phyloP scores from a whole-genome alignment of 2,329 filamentous ascomycete genomes.

The Ceratocystis variospora region DNA sequence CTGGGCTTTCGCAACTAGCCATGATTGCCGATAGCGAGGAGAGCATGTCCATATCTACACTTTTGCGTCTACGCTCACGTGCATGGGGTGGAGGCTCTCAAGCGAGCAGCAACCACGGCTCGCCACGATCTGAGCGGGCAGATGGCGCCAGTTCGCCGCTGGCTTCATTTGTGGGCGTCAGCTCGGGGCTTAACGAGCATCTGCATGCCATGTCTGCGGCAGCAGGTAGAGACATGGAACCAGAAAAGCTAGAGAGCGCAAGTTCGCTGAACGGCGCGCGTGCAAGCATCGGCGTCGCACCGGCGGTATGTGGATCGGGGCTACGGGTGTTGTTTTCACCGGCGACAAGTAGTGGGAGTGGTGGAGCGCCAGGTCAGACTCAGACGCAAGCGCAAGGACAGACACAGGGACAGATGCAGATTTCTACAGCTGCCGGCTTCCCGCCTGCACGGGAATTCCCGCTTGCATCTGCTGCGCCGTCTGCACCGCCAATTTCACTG shows the following conservation, averaged over 20 bases:
- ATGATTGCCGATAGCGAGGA: conserved; percentile 42
- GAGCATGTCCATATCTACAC: conserved; percentile 57
- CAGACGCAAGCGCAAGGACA: not conserved
- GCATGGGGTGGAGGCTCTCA: conserved; percentile 76
- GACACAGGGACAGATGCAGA: not conserved
- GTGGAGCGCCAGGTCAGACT: not conserved
- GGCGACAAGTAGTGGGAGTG: not conserved
- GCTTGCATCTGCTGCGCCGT: not conserved
- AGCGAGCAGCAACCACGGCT: conserved; percentile 45
- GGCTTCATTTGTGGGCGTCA: conserved; percentile 10
- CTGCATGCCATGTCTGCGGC: not conserved
- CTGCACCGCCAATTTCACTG: not conserved
- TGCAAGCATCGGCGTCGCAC: not conserved
- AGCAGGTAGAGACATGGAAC: not conserved
- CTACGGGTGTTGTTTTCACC: not conserved
- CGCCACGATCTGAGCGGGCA: conserved; percentile 36
- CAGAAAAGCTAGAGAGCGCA: not conserved
- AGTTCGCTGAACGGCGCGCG: not conserved
- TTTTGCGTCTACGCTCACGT: conserved; percentile 58
- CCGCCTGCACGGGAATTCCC: conserved; percentile 10
- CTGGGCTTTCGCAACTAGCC: conserved; percentile 65
- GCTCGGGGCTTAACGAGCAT: conserved; percentile 13
- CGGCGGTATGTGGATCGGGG: not conserved
- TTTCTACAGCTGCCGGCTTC: not conserved
- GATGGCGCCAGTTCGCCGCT: conserved; percentile 34